phyloP scores from a whole-genome alignment of 352 stramenopile species.

The Pythium rishiriense region DNA sequence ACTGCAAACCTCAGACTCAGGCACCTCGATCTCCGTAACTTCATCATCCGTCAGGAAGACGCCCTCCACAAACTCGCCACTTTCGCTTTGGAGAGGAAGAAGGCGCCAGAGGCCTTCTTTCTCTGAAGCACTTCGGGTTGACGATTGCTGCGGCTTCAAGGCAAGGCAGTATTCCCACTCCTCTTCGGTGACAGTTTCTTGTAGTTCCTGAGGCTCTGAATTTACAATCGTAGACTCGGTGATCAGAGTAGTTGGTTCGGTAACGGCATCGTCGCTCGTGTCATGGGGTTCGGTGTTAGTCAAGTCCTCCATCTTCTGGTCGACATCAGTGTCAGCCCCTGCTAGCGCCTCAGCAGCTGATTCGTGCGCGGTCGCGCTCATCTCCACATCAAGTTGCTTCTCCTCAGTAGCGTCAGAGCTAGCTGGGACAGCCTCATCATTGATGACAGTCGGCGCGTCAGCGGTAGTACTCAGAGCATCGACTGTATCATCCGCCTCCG shows the following conservation, averaged over 20 bases:
- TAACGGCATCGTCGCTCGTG: not conserved
- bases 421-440: not conserved
- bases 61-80: conserved; percentile 55
- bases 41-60: conserved; percentile 58
- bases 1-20: conserved; percentile 61
- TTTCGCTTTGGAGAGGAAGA: conserved; percentile 47
- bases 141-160: conserved; percentile 24
- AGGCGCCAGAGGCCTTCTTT: conserved; percentile 52
- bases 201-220: conserved; percentile 6
- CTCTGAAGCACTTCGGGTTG: conserved; percentile 35
- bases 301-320: conserved; percentile 5
- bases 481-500: not conserved
- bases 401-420: not conserved
- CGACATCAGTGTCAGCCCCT: not conserved
- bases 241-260: not conserved
- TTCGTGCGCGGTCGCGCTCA: not conserved
- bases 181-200: conserved; percentile 21
- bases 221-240: not conserved
- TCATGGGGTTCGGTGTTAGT: not conserved
- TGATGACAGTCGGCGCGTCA: not conserved
- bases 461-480: not conserved
- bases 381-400: not conserved
- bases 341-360: not conserved
- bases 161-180: conserved; percentile 26
- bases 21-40: conserved; percentile 62